Evolutionary conservation across 129 eudicot species (phyloP).

Genomic region (Ambrosia artemisiifolia): DNA sequence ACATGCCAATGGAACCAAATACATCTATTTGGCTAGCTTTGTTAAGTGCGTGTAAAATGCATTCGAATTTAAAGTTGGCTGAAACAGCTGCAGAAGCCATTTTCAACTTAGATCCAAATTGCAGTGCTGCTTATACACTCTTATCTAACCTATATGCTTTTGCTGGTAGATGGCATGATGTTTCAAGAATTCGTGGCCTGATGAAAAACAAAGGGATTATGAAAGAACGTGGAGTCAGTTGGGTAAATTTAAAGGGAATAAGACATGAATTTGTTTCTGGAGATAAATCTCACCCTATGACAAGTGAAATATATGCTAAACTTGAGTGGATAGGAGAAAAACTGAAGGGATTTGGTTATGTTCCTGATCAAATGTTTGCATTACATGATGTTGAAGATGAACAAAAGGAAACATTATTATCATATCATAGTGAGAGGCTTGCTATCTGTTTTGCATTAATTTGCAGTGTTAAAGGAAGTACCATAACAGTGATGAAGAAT

Average conservation of each 20-base stretch:
- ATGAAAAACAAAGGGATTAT: conserved; percentile 52
- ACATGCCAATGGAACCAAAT: conserved; percentile 66
- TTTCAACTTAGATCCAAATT: conserved; percentile 53
- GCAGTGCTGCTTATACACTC: conserved; percentile 61
- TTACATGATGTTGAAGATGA: conserved; percentile 59
- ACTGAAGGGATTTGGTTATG: conserved; percentile 46
- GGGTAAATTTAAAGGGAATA: conserved; percentile 49
- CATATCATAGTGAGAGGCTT: conserved; percentile 53
- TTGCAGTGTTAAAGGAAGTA: conserved; percentile 35
- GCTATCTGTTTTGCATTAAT: conserved; percentile 51
- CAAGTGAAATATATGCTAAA: conserved; percentile 33
- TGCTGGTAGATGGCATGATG: conserved; percentile 74
- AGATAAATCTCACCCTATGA: conserved; percentile 47
- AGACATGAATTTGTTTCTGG: conserved; percentile 45
- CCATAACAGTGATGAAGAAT: conserved; percentile 57
- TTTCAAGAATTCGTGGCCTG: conserved; percentile 50
- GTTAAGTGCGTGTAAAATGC: conserved; percentile 67
- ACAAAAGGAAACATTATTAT: conserved; percentile 45
- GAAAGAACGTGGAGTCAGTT: conserved; percentile 62
- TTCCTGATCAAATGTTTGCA: conserved; percentile 44
- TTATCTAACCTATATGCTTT: conserved; percentile 77
- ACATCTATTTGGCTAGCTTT: conserved; percentile 57
- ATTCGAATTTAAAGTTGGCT: conserved; percentile 60
- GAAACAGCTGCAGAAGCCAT: conserved; percentile 53
- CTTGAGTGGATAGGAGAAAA: conserved; percentile 46